Base-by-base conservation (phyloP, 2,329 filamentous ascomycete genomes). In the Neoarthrinium moseri region DNA sequence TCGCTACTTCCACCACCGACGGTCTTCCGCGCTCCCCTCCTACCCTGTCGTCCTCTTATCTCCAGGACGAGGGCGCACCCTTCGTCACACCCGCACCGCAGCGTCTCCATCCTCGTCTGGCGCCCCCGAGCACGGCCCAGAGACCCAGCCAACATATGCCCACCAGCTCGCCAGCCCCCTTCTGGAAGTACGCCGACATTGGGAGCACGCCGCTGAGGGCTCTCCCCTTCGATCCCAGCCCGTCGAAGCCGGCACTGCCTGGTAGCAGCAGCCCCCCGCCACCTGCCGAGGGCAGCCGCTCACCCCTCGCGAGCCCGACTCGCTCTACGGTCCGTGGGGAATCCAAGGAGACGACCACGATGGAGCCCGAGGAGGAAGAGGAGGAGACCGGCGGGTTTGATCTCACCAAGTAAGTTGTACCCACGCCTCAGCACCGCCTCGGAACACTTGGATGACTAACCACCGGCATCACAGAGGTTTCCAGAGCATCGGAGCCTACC, bases 141-240 rank as follows among this genome's bases (percentile, higher is more conserved):
- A 77, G 88, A 45, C 89, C 89, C 8, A 91, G 87, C 60, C 87
- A 91, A 59, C 89, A 90, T 63, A 90, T 92, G 80, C 87, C 89
- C 26, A 91, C 89, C 36, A 90, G 86, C 56, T 91, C 87, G 24
- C 89, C 89, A 0, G 89, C 89, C 1, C 88, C 89, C 0, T 94
- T 95, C 65, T 95, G 89, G 89, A 91, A 89, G 64, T 94, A 88
- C 65, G 84, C 87, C 32, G 87, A 91, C 53, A 79, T 89, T 48
- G 80, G 81, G 21, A 89, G 83, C 64, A 91, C 87, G 2, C 88
- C 88, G 2, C 71, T 87, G 43, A 73, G 73, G 55, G 67, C 72
- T 12, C 57, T 64, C 0, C 64, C 69, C 4, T 81, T 79, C 46
- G 81, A 86, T 49, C 61, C 77, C 32, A 85, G 81, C 56, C 83